These are phyloP conservation scores for Fraxinus xanthoxyloides DNA, from an alignment of 305 asterid species.

Conservation along the genomic window DNA sequence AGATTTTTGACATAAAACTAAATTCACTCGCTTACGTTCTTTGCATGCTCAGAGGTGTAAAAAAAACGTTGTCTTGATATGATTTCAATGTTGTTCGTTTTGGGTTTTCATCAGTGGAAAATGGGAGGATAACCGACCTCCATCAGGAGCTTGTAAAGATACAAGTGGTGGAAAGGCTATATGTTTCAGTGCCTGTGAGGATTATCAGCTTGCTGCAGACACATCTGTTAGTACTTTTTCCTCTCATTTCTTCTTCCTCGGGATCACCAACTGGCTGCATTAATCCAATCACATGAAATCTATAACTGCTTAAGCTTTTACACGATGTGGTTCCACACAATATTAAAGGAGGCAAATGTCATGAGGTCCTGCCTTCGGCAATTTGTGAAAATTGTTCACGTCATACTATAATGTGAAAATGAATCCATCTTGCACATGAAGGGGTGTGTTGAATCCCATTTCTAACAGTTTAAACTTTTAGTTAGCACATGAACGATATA, in stretches of 20 bases:
- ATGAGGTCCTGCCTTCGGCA: neutral
- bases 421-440: neutral
- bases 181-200: conserved; percentile 73
- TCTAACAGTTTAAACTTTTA: too few relatives aligned
- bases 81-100: neutral
- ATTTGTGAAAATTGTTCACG: neutral
- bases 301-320: neutral
- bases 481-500: neutral
- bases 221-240: conserved; percentile 45
- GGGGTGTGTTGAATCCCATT: neutral
- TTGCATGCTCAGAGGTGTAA: conserved; percentile 3
- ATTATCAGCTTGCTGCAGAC: conserved; percentile 70
- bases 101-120: conserved; percentile 28
- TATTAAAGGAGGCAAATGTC: neutral
- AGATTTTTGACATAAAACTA: neutral
- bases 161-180: conserved; percentile 68
- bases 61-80: conserved; percentile 10
- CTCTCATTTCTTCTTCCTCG: neutral
- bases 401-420: neutral
- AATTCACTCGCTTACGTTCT: neutral
- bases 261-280: neutral
- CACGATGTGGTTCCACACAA: neutral
- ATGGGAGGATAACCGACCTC: conserved; percentile 55
- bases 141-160: conserved; percentile 45
- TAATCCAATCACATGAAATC: neutral